phyloP scores from a whole-genome alignment of 1,284 basidiomycete species.

The Pseudozyma sp. region DNA sequence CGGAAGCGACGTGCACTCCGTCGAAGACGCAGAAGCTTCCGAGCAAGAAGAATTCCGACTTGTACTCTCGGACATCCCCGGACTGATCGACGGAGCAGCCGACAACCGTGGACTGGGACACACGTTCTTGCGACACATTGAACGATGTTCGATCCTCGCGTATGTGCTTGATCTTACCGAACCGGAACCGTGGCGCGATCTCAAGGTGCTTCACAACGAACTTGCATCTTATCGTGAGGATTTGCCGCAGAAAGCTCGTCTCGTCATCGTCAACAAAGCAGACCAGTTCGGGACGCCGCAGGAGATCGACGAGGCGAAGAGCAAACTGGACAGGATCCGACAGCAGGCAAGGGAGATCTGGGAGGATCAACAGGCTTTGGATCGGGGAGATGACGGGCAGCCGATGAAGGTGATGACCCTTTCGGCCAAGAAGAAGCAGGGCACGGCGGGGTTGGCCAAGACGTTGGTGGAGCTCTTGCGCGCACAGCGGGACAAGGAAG shows the following conservation, averaged over 20 bases:
- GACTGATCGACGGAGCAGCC: constrained; percentile 85
- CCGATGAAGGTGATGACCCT: constrained; percentile 35
- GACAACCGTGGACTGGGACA: constrained; percentile 92
- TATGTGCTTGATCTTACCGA: constrained; percentile 90
- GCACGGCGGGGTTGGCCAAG: constrained; percentile 35
- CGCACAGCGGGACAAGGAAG: constrained; percentile 13
- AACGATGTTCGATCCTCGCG: constrained; percentile 87
- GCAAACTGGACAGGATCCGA: constrained; percentile 27
- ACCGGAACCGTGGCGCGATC: constrained; percentile 75
- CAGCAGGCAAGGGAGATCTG: constrained; percentile 15
- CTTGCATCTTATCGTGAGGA: constrained; percentile 84
- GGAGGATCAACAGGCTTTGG: constrained; percentile 18
- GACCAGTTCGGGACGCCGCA: constrained; percentile 71
- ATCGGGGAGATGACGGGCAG: neutral
- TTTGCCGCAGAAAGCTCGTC: constrained; percentile 74
- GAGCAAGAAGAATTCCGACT: constrained; percentile 80
- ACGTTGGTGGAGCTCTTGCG: constrained; percentile 34
- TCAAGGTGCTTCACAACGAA: constrained; percentile 80
- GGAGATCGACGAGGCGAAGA: constrained; percentile 30
- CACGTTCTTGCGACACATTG: constrained; percentile 91
- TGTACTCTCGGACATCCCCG: constrained; percentile 97
- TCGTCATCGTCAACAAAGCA: constrained; percentile 92
- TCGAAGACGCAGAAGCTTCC: neutral
- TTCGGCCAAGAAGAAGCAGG: constrained; percentile 50
- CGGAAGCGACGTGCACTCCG: constrained; percentile 11